Evolutionary conservation across 345 rosid species (phyloP), one percentile per base, ranked within the genome.

Genomic region (Microthlaspi erraticum): DNA sequence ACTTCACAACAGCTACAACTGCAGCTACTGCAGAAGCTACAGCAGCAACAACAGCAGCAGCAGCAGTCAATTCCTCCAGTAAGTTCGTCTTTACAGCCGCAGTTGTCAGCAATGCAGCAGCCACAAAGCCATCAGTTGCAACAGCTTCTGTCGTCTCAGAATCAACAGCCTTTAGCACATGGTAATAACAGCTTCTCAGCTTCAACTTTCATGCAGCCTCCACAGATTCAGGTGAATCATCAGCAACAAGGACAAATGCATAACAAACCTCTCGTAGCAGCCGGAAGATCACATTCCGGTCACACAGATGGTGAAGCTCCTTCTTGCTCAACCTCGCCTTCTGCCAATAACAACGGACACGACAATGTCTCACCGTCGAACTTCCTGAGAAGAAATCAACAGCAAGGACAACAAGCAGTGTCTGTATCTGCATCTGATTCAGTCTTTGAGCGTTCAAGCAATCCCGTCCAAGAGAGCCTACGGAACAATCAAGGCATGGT

Each of bases 251-350:
- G 83, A 78, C 84, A 81, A 66, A 70, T 69, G 20, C 80, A 85
- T 29, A 86, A 83, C 37, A 77, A 81, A 45, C 60, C 66, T 44
- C 57, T 46, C 39, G 78, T 76, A 48, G 45, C 70, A 37, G 17
- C 70, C 10, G 75, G 90, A 59, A 84, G 84, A 79, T 83, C 87
- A 57, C 89, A 77, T 58, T 93, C 97, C 48, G 81, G 83, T 60
- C 84, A 84, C 59, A 87, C 90, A 8, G 97, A 91, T 64, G 92
- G 90, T 73, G 97, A 93, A 65, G 87, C 90, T 70, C 97, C 97
- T 60, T 89, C 98, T 32, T 91, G 97, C 81, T 91, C 97, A 16
- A 91, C 97, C 73, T 93, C 98, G 3, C 98, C 97, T 53, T 93
- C 97, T 3, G 79, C 97, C 60, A 87, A 87, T 67, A 93, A 85